Evolutionary conservation across 2,329 filamentous ascomycete genomes (phyloP).

Genomic region (Colletotrichum sp.): DNA sequence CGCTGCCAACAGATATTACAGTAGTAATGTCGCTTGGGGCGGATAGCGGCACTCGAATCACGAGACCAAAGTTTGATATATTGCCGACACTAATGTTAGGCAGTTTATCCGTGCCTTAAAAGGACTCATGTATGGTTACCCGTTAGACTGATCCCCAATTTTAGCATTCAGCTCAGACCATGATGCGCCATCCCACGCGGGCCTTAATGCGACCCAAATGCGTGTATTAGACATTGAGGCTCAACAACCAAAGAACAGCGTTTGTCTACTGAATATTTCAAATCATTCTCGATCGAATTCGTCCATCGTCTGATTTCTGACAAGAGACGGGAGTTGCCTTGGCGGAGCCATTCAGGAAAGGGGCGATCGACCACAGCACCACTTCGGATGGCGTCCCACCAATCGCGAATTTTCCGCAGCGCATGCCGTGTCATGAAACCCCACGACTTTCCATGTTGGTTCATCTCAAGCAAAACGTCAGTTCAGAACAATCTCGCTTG

Average conservation of each 20-base stretch:
- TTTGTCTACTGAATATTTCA: neutral
- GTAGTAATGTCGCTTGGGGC: neutral
- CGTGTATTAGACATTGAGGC: neutral
- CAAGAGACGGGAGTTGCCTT: neutral
- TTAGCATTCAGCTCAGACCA: neutral
- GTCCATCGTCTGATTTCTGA: neutral
- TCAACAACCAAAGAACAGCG: neutral
- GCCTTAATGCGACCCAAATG: neutral
- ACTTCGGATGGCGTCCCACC: neutral
- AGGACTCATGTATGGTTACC: neutral
- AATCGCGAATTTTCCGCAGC: neutral
- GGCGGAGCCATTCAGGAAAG: neutral
- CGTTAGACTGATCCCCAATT: neutral
- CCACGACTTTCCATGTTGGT: neutral
- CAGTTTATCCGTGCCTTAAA: neutral
- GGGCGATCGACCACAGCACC: neutral
- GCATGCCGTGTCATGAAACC: neutral
- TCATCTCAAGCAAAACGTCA: neutral
- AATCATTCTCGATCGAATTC: neutral
- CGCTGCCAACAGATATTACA: neutral
- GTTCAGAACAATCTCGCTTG: constrained; percentile 1
- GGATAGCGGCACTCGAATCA: neutral
- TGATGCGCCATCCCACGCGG: neutral
- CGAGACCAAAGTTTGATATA: neutral
- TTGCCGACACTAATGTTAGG: neutral